Conservation (phyloP, 2,329 filamentous ascomycete genomes). For the Pezicula carpinea region DNA sequence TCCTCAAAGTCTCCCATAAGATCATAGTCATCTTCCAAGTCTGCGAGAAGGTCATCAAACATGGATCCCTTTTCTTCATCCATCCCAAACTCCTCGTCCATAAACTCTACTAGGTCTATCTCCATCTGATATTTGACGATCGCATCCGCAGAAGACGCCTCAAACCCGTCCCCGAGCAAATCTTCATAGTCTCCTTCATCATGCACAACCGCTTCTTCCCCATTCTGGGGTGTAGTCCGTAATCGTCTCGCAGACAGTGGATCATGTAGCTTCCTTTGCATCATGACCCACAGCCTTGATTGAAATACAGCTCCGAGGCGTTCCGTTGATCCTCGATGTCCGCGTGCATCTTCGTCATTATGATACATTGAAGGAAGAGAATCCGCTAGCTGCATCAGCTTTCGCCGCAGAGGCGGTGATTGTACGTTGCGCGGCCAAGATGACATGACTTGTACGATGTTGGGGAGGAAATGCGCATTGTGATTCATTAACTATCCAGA, state of each 20-base stretch:
- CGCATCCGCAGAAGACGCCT: no score
- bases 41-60: not conserved
- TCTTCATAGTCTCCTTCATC: not conserved
- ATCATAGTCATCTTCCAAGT: not conserved
- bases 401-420: slow-evolving; percentile 15
- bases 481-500: slow-evolving; percentile 14
- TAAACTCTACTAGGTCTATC: not conserved
- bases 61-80: not conserved
- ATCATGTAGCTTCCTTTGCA: slow-evolving; percentile 5
- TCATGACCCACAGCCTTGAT: slow-evolving; percentile 6
- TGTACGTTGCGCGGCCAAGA: slow-evolving; percentile 15
- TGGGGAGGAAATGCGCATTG: slow-evolving; percentile 13
- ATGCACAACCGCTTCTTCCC: not conserved
- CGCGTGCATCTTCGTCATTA: not conserved
- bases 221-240: not conserved
- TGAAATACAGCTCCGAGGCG: slow-evolving; percentile 1
- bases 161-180: not conserved
- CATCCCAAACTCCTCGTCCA: not conserved
- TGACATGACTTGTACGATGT: slow-evolving; percentile 10
- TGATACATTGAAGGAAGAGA: not conserved
- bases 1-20: not conserved
- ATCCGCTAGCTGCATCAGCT: slow-evolving; percentile 10
- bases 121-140: no score
- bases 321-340: not conserved
- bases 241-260: slow-evolving; percentile 5